Evolutionary conservation across 495 filamentous ascomycete species (phyloP), one percentile per base, ranked within the genome.

Genomic region (Neurospora terricola): DNA sequence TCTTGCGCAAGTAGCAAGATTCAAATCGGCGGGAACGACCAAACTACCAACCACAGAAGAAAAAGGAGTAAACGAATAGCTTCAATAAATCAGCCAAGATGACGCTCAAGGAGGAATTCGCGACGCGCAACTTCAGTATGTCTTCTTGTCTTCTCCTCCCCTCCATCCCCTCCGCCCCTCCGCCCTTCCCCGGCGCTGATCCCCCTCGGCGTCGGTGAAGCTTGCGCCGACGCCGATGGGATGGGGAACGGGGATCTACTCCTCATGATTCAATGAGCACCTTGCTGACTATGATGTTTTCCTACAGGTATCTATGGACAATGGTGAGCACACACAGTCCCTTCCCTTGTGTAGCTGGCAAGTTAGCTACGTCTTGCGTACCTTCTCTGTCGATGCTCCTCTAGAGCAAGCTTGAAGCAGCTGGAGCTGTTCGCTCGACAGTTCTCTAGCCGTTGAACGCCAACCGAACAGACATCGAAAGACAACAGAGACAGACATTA

Each of bases 81-180:
- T 72, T 62, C 14, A 9, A 16, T 9, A 54, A 74, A 30, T 75
- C 69, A 73, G 73, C 68, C 82, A 85, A 82, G 72, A 86, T 86
- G 85, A 82, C 84, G 80, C 80, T 87, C 77, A 85, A 83, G 77
- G 86, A 89, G 81, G 96, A 98, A 87, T 94, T 99, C 80, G 91
- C 89, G 80, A 93, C 93, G 76, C 88, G 96, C 82, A 99, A 99
- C 86, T 99, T 98, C 88, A 98, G 96, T 98, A 88, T 85, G 96
- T 84, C 62, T 69, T 27, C 72, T 40, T 70, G 8, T 40, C 14
- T 16, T 21, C 30, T 39, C 23, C 23, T 70, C 69, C 38, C 71
- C 14, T 42, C 23, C 16, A 12, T 14, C 69, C 45, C 23, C 2
- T 14, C 62, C 70, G 72, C 69, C 48, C 23, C 2, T 14, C 62